These are phyloP conservation scores for Trichoderma brevicompactum DNA, from an alignment of 2,329 filamentous ascomycete species.

Conservation along the genomic window DNA sequence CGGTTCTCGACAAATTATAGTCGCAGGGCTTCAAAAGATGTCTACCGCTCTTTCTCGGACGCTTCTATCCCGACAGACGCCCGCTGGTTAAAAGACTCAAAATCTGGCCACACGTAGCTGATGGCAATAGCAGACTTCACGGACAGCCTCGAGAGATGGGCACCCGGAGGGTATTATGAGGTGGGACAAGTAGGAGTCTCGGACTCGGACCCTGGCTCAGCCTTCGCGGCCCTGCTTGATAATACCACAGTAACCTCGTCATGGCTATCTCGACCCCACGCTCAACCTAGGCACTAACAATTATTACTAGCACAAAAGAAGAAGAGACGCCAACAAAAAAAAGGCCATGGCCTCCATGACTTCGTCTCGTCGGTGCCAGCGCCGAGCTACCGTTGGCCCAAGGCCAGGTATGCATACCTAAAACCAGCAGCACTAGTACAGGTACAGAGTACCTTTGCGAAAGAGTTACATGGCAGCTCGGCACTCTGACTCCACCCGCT, in stretches of 20 bases:
- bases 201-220: not conserved
- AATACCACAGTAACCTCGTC: not conserved
- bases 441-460: no score
- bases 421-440: not conserved
- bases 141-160: not conserved
- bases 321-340: not conserved
- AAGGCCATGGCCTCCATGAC: not conserved
- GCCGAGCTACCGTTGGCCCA: not conserved
- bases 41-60: not conserved
- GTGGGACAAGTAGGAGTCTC: not conserved
- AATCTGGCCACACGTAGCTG: not conserved
- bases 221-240: not conserved
- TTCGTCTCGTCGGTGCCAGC: not conserved
- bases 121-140: not conserved
- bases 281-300: not conserved
- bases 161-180: constrained; percentile 1
- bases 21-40: not conserved
- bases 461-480: no score
- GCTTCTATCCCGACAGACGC: not conserved
- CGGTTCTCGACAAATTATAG: not conserved
- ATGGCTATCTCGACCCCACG: not conserved
- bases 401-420: not conserved
- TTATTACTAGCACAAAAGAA: not conserved
- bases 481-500: no score
- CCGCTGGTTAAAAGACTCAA: not conserved